Evolutionary conservation across 257 asterid genomes (phyloP), one percentile per base, ranked within the genome.

Genomic region (Solanum verrucosum): DNA sequence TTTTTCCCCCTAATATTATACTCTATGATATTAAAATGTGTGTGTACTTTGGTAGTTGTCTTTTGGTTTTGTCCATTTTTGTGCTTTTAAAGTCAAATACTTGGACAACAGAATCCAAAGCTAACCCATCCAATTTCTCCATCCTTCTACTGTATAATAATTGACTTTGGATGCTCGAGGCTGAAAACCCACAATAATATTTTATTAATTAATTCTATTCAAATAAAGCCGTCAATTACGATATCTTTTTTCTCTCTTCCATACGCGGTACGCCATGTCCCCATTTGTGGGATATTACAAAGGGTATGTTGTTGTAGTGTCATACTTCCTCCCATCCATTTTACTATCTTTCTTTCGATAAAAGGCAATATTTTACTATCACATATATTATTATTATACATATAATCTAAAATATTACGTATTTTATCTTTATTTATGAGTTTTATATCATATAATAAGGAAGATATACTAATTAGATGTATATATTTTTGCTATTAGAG

Each of bases 101-200:
- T 23, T 84, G 59, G 49, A 29, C 65, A 37, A 13, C 21, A 74
- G 89, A 87, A 89, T 89, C 91, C 91, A 72, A 89, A 42, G 91
- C 88, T n/a, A 40, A 35, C 73, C 75, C 60, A 49, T 49, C 29
- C 59, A 34, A 33, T 74, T 35, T 67, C 49, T 86, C 35, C 35
- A 42, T 11, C 5, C 49, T 35, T 37, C 59, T 33, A 29, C 72
- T 83, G 5, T 59, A 49, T 52, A 40, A 40, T 40, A 40, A 40
- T 74, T 87, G 86, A 89, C 89, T 83, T 89, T 83, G 88, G 84
- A 89, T 89, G 44, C 91, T 89, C 83, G 65, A 35, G 60, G 75
- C 15, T 59, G 27, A 84, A 59, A 6, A 63, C 25, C 12, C 21
- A 78, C 65, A 84, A 59, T n/a, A 15, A 25, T 27, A 52, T 15